Percentiles rank a stretch among this genome's conserved stretches.
phyloP scores from a whole-genome alignment of 805 yeast genomes.

The Candida montana region DNA sequence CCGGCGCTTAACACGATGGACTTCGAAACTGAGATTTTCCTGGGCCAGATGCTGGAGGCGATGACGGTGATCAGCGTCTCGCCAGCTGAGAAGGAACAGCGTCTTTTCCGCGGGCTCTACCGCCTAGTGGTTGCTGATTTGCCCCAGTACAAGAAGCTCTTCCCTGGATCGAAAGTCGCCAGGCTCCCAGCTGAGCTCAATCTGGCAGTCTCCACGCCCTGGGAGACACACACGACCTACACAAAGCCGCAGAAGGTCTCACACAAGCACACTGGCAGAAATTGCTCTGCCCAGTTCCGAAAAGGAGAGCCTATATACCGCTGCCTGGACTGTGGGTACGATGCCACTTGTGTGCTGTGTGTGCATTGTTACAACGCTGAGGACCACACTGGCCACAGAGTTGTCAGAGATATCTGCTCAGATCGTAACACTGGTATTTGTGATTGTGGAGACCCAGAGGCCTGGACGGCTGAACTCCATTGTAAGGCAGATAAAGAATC shows the following conservation, averaged over 20 bases:
- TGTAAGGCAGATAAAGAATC: conserved; percentile 36
- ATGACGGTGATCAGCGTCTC: conserved; percentile 25
- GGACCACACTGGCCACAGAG: conserved; percentile 65
- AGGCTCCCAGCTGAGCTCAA: background rate
- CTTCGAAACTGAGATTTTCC: too few species aligned
- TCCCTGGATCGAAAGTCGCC: conserved; percentile 1
- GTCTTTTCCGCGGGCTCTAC: conserved; percentile 12
- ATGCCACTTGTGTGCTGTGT: conserved; percentile 75
- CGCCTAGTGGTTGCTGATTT: background rate
- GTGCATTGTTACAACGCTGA: conserved; percentile 63
- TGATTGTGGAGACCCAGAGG: conserved; percentile 89
- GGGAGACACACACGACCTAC: conserved; percentile 2
- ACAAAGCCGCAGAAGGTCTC: background rate
- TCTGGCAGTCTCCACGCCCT: background rate
- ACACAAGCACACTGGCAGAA: conserved; percentile 46
- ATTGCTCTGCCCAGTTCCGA: conserved; percentile 62
- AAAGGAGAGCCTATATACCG: conserved; percentile 63
- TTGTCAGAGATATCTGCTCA: conserved; percentile 36
- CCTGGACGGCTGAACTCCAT: conserved; percentile 49
- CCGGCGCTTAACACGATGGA: background rate
- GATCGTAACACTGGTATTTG: conserved; percentile 33
- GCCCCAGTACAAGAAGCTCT: conserved; percentile 2
- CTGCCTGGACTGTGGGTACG: conserved; percentile 72
- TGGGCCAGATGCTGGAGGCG: background rate
- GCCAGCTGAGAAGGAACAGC: conserved; percentile 33